Evolutionary conservation across 2,329 filamentous ascomycete genomes (phyloP).

Genomic region (Pseudogymnoascus sp.): DNA sequence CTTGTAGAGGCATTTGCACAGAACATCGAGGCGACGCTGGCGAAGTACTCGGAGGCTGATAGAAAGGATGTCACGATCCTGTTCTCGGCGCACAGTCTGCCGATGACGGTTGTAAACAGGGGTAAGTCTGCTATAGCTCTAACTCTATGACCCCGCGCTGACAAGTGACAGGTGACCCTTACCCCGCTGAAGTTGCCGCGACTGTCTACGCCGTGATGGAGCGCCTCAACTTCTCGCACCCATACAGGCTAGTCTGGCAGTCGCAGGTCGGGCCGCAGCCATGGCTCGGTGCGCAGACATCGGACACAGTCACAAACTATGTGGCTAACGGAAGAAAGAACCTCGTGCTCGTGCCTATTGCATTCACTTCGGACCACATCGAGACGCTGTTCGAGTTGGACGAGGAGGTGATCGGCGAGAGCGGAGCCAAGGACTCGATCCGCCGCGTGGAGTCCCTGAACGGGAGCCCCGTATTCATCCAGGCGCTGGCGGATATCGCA

Average conservation of each 20-base stretch:
- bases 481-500: constrained; percentile 81
- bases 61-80: constrained; percentile 76
- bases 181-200: constrained; percentile 89
- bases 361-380: constrained; percentile 98
- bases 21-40: constrained; percentile 81
- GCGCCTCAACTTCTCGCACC: constrained; percentile 76
- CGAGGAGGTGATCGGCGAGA: constrained; percentile 88
- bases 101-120: constrained; percentile 96
- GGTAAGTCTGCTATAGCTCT: constrained; percentile 39
- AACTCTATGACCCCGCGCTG: constrained; percentile 8
- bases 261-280: constrained; percentile 93
- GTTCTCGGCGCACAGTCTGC: constrained; percentile 91
- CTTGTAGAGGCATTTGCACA: constrained; percentile 86
- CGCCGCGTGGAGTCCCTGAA: constrained; percentile 91
- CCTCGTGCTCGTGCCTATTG: constrained; percentile 84
- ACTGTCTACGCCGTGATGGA: constrained; percentile 98
- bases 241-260: constrained; percentile 93
- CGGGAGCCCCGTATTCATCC: constrained; percentile 82
- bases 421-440: constrained; percentile 66
- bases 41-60: constrained; percentile 74
- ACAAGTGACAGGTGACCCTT: constrained; percentile 64
- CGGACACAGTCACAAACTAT: constrained; percentile 79
- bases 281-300: constrained; percentile 93
- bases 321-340: constrained; percentile 88
- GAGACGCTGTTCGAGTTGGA: constrained; percentile 95